These are phyloP conservation scores for Cicer cuneatum DNA, from an alignment of 306 rosid species.

Conservation along the genomic window DNA sequence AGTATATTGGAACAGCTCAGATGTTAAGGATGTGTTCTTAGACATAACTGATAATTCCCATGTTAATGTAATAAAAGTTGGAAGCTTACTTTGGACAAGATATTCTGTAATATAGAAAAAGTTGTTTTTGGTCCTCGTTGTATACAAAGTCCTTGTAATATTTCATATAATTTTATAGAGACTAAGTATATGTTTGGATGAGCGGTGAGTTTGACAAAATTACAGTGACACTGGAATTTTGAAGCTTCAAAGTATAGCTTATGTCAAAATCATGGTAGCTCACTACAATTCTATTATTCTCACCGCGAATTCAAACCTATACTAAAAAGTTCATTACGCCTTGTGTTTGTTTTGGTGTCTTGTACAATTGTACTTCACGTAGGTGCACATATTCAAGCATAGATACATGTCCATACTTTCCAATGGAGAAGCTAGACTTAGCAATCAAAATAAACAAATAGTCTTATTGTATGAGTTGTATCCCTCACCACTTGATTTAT, in stretches of 20 bases:
- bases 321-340: too few species aligned
- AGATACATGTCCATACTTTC: neutral
- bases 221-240: too few species aligned
- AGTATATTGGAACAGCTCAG: too few species aligned
- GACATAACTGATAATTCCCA: neutral
- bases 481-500: conserved; percentile 45
- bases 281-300: too few species aligned
- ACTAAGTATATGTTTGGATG: neutral
- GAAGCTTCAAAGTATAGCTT: too few species aligned
- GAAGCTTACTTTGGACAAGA: neutral
- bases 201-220: too few species aligned
- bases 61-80: neutral
- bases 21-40: neutral
- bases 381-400: neutral
- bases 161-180: neutral
- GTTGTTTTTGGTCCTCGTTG: neutral
- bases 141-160: neutral
- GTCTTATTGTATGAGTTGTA: conserved; percentile 6
- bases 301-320: too few species aligned
- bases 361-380: neutral
- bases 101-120: neutral
- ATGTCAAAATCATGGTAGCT: too few species aligned
- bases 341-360: neutral
- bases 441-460: neutral
- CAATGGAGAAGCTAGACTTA: neutral